Conservation (phyloP, 805 yeast species). For the Blastobotrys mokoenaii region DNA sequence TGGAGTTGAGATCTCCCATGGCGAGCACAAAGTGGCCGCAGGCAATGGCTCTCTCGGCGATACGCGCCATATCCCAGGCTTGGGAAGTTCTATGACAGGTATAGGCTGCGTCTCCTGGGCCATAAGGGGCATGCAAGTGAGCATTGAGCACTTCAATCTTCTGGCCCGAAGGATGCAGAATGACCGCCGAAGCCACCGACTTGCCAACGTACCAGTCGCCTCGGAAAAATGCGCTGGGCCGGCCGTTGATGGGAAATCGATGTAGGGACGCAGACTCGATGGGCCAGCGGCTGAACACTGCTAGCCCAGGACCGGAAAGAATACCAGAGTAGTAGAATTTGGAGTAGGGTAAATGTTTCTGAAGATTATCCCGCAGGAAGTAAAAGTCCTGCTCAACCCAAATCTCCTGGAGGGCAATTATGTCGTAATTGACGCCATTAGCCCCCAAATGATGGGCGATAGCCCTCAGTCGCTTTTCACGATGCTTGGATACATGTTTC, state of each 20-base stretch:
- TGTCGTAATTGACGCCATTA: constrained; percentile 49
- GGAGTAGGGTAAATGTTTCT: constrained; percentile 46
- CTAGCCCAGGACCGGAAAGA: constrained; percentile 87
- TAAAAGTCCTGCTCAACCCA: constrained; percentile 88
- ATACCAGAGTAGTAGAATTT: constrained; percentile 78
- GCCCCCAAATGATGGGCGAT: constrained; percentile 59
- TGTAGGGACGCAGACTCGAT: constrained; percentile 71
- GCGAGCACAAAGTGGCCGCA: constrained; percentile 82
- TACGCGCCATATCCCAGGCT: constrained; percentile 86
- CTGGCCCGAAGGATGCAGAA: constrained; percentile 42
- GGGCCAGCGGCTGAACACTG: constrained; percentile 74
- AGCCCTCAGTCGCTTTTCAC: constrained; percentile 58
- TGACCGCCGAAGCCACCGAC: constrained; percentile 64
- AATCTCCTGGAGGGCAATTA: constrained; percentile 88
- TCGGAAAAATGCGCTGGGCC: constrained; percentile 86
- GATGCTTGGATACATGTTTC: constrained; percentile 65
- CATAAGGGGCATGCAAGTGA: constrained; percentile 97
- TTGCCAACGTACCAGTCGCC: constrained; percentile 99
- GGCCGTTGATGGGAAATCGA: constrained; percentile 85
- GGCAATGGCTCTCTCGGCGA: constrained; percentile 49
- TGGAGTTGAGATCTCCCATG: constrained; percentile 88
- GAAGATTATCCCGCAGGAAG: constrained; percentile 42
- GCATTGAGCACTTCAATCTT: constrained; percentile 74
- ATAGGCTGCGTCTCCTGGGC: constrained; percentile 83
- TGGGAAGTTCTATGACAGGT: constrained; percentile 86